Evolutionary conservation across 352 stramenopile genomes (phyloP), one percentile per base, ranked within the genome.

Genomic region (Pythium aristosporum): DNA sequence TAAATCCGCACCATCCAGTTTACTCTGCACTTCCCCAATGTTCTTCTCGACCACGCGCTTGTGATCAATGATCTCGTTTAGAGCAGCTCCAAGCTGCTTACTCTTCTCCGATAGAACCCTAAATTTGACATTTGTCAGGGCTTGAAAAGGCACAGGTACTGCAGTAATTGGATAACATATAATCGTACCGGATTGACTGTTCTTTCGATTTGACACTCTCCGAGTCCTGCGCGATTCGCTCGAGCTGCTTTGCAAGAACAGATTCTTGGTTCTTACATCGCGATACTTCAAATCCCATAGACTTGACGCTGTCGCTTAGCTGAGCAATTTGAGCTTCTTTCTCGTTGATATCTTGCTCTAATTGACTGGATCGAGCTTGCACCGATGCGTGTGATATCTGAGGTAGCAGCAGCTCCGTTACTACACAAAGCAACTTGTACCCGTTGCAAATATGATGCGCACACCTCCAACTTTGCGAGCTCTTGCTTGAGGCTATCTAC

Each of bases 231-330:
- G 44, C 37, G 25, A 5, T 50, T 16, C 34, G 28, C 20, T 46
- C 15, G 6, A 46, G 44, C 42, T 62, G 51, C 30, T 54, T 15
- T 16, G n/a, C 13, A 12, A 20, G 25, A 32, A 13, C n/a, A 12
- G 7, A 20, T 47, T 57, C 50, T 36, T 57, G 50, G n/a, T 32
- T 20, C 34, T 57, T 57, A n/a, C 15, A 57, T 20, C 13, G 25
- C 10, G 20, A 23, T 46, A 18, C 32, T 18, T 32, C 18, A 36
- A 20, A 20, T 10, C 9, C 13, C 34, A 57, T 5, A 21, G 18
- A 47, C 20, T 47, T 2, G 2, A n/a, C 11, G 18, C 20, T 46
- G 34, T 34, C 34, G 9, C 9, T 57, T n/a, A 47, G 20, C 10
- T 57, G 32, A n/a, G 50, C 12, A 11, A 57, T 18, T n/a, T 47